Percentiles rank a stretch among this genome's conserved stretches.
Conservation (phyloP, 306 rosid species). For the Castanea sativa region DNA sequence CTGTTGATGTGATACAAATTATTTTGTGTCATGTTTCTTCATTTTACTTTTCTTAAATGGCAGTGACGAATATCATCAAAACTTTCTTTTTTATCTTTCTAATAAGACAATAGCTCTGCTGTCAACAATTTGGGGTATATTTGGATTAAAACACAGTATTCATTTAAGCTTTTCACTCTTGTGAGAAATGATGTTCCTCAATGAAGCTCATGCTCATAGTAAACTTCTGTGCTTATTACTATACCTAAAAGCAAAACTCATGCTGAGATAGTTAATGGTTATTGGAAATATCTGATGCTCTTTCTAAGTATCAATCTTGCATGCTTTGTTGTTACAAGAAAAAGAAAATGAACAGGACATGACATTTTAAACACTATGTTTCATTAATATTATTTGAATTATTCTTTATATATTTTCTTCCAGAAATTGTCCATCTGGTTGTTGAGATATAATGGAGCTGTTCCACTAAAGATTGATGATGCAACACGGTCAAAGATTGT, state of each 20-base stretch:
- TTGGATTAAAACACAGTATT: neutral
- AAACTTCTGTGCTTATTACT: too few relatives aligned
- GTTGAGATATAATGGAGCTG: slow-evolving; percentile 41
- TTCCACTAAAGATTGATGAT: slow-evolving; percentile 56
- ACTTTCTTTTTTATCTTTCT: neutral
- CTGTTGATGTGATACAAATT: neutral
- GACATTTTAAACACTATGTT: neutral
- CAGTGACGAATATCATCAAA: neutral
- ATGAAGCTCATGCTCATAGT: too few relatives aligned
- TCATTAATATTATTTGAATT: neutral
- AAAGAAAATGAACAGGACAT: neutral
- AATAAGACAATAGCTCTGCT: neutral
- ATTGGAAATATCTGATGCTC: neutral
- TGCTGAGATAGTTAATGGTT: too few relatives aligned
- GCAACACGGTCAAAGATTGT: slow-evolving; percentile 62
- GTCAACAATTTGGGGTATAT: neutral
- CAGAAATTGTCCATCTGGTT: slow-evolving; percentile 74
- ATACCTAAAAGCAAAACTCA: too few relatives aligned
- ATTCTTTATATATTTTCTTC: slow-evolving; percentile 5
- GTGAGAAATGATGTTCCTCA: too few relatives aligned
- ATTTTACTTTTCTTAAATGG: neutral
- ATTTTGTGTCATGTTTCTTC: neutral
- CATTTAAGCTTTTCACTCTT: neutral
- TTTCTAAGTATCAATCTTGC: neutral
- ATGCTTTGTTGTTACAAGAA: neutral